A percentile compares a stretch with the other conserved stretches of the same genome.
Evolutionary conservation across 768 basidiomycete species (phyloP).

Genomic region (Boletales sp.): DNA sequence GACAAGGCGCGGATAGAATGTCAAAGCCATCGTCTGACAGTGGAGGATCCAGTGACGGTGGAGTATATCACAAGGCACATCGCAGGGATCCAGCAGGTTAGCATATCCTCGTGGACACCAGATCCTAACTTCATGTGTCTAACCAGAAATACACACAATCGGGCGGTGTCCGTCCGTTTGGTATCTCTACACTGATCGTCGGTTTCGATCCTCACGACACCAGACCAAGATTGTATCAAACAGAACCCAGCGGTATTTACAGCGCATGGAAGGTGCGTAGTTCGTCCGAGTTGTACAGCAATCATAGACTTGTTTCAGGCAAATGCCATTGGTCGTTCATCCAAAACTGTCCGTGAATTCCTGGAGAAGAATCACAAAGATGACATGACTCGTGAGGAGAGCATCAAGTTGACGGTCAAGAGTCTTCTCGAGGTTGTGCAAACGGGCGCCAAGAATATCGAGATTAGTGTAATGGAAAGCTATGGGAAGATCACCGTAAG

Average conservation of each 20-base stretch:
- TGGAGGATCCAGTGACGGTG: slow-evolving; percentile 96
- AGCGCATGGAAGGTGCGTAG: slow-evolving; percentile 90
- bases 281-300: background rate
- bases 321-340: slow-evolving; percentile 95
- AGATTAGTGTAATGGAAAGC: slow-evolving; percentile 95
- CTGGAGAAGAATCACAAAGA: slow-evolving; percentile 97
- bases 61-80: slow-evolving; percentile 99
- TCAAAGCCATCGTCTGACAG: slow-evolving; percentile 93
- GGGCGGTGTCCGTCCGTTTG: slow-evolving; percentile 97
- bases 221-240: slow-evolving; percentile 88
- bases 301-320: slow-evolving; percentile 50
- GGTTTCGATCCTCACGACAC: slow-evolving; percentile 95
- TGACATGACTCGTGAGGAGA: slow-evolving; percentile 81
- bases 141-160: slow-evolving; percentile 93
- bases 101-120: slow-evolving; percentile 10
- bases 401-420: slow-evolving; percentile 93
- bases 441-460: slow-evolving; percentile 99
- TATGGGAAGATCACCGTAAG: slow-evolving; percentile 89
- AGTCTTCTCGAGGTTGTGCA: slow-evolving; percentile 96
- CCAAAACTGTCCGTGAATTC: slow-evolving; percentile 98
- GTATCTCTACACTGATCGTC: slow-evolving; percentile 93
- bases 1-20: slow-evolving; percentile 98
- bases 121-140: background rate
- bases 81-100: slow-evolving; percentile 97
- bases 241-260: slow-evolving; percentile 97